Evolutionary conservation across 2,329 filamentous ascomycete species (phyloP).

Genomic region (Xylariaceae sp.): DNA sequence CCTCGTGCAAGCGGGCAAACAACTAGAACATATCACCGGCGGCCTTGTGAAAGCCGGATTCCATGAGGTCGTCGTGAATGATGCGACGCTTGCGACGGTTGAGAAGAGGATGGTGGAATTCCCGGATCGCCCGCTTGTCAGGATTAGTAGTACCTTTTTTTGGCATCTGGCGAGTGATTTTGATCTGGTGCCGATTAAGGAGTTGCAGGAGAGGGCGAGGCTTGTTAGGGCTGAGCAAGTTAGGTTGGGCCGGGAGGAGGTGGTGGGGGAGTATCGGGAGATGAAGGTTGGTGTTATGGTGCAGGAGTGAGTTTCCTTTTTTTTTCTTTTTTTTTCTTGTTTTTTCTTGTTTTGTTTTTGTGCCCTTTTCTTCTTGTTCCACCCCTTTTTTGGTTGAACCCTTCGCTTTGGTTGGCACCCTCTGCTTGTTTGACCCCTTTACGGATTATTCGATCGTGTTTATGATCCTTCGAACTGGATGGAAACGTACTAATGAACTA

Average conservation of each 20-base stretch:
- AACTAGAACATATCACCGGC: slow-evolving; percentile 57
- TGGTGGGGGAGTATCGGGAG: slow-evolving; percentile 37
- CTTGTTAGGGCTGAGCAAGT: slow-evolving; percentile 43
- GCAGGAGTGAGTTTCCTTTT: slow-evolving; percentile 40
- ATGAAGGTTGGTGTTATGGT: slow-evolving; percentile 58
- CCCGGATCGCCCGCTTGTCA: slow-evolving; percentile 47
- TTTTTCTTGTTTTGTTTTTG: too few relatives aligned
- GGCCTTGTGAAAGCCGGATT: slow-evolving; percentile 57
- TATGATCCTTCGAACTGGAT: too few relatives aligned
- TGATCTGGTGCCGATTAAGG: slow-evolving; percentile 48
- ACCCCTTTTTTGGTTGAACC: too few relatives aligned
- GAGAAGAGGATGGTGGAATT: slow-evolving; percentile 37
- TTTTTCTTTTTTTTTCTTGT: slow-evolving; percentile 5
- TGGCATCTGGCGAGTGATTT: slow-evolving; percentile 56
- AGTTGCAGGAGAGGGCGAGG: slow-evolving; percentile 41
- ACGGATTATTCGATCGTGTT: too few relatives aligned
- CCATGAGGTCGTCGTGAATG: slow-evolving; percentile 57
- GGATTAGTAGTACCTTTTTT: slow-evolving; percentile 58
- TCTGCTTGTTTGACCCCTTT: too few relatives aligned
- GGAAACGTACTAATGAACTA: too few relatives aligned
- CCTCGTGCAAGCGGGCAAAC: slow-evolving; percentile 58
- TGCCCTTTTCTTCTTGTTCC: too few relatives aligned
- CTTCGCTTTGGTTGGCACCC: too few relatives aligned
- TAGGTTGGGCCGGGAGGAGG: slow-evolving; percentile 42
- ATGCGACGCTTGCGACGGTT: slow-evolving; percentile 45